Base-by-base conservation (phyloP, 2,329 filamentous ascomycete species). In the Penicillium sumatraense region DNA sequence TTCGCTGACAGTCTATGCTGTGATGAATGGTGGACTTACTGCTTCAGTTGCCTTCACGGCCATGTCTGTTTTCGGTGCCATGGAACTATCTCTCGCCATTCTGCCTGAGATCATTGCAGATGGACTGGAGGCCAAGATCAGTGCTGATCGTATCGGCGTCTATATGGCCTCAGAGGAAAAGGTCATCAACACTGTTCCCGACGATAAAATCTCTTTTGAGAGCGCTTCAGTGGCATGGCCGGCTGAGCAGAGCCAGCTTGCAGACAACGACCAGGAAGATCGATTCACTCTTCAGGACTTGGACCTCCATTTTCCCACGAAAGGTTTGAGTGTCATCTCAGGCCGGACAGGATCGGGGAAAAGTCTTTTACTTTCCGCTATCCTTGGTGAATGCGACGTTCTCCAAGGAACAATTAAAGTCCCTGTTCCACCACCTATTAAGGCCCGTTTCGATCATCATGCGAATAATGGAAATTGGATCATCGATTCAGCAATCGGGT, bases 31-130 rank as follows among this genome's bases (percentile, higher is more conserved):
- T 4, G 76, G 78, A 0, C 77, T 95, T 9, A 80, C 82, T 1
- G 87, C 90, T 0, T 91, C 89, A 0, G 82, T 93, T 10, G 90
- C 90, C 2, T 95, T 95, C 62, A 91, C 91, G 23, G 87, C 88
- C 24, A 86, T 89, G 49, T 82, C 80, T 33, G 88, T 88, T 65
- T 91, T 95, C 72, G 85, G 84, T 56, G 81, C 84, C n/a, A 80
- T 95, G 20, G 90, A 95, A 68, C 79, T 87, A 20, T 86, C 88
- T 0, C 75, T 95, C 1, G 86, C 86, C 0, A 79, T 89, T 38
- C 76, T 95, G 14, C 90, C 90, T 0, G 89, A 93, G 67, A 76
- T 92, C 36, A 86, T 88, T 0, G 88, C 89, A 0, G 83, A 89
- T 57, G 78, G 83, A 1, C 77, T 93, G 23, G 90, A 95, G 63